A percentile compares a stretch with the other conserved stretches of the same genome.
phyloP scores from a whole-genome alignment of 768 basidiomycete species.

The Dioszegia hungarica region DNA sequence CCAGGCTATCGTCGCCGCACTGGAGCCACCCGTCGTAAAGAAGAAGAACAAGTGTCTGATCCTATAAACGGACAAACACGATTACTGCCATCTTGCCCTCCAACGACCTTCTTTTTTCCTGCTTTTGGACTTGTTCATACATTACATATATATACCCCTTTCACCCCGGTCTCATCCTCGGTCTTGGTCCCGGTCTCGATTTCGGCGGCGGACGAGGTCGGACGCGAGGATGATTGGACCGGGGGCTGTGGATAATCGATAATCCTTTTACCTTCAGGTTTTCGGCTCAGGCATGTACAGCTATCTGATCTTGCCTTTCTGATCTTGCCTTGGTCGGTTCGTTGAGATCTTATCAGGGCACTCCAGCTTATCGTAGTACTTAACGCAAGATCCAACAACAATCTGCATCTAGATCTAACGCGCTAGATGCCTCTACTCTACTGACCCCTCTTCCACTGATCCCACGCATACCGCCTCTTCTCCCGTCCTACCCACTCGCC shows the following conservation, averaged over 20 bases:
- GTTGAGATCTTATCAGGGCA: no score
- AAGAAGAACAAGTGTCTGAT: conserved; percentile 77
- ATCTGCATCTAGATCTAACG: neutral
- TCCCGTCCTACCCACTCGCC: conserved; percentile 26
- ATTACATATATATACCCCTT: no score
- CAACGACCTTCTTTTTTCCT: neutral
- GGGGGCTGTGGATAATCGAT: no score
- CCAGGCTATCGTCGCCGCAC: conserved; percentile 91
- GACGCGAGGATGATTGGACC: no score
- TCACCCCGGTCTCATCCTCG: no score
- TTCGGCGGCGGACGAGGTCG: no score
- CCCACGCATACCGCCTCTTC: conserved; percentile 13
- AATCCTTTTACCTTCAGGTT: no score
- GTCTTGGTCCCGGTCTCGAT: no score
- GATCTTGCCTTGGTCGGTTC: no score
- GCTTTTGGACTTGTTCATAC: neutral
- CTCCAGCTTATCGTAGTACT: no score
- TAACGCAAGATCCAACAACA: no score
- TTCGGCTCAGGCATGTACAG: neutral
- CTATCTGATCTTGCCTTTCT: neutral
- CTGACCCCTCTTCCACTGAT: neutral
- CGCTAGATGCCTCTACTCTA: neutral
- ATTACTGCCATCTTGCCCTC: neutral
- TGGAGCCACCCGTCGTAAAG: conserved; percentile 92
- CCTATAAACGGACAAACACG: conserved; percentile 56